Conservation (phyloP, 768 basidiomycete species). For the Butyriboletus loyo region DNA sequence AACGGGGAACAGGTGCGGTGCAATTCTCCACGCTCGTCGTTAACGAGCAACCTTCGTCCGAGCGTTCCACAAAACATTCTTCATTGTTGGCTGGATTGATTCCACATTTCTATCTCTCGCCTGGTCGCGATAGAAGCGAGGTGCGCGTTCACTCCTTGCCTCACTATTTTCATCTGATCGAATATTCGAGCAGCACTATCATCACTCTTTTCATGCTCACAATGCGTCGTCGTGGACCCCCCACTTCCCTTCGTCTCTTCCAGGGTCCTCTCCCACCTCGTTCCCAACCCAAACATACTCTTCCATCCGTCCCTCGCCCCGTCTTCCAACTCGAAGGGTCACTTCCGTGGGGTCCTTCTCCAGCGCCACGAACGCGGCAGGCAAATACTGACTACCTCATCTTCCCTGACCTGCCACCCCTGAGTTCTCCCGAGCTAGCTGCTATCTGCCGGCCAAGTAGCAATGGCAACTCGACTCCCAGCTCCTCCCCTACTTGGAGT, state of each 20-base stretch:
- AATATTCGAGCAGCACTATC: background rate
- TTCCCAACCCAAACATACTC: constrained; percentile 56
- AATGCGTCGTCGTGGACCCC: constrained; percentile 71
- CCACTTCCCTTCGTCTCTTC: constrained; percentile 59
- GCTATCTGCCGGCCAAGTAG: constrained; percentile 15
- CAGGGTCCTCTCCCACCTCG: constrained; percentile 62
- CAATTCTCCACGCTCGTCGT: background rate
- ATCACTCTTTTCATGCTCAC: background rate
- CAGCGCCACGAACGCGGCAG: constrained; percentile 16
- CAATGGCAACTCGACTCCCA: constrained; percentile 6
- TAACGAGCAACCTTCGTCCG: background rate
- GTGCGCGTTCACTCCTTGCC: background rate
- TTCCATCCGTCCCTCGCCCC: constrained; percentile 66
- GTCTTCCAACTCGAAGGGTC: constrained; percentile 38
- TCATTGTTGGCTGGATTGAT: background rate
- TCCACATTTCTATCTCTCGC: background rate
- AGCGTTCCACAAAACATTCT: background rate
- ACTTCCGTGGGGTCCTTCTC: constrained; percentile 20
- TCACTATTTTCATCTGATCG: background rate
- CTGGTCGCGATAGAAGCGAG: background rate
- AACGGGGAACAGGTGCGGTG: background rate
- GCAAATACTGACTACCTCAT: constrained; percentile 1
- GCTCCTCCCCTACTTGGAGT: constrained; percentile 17
- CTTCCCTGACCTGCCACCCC: constrained; percentile 24
- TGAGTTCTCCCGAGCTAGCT: constrained; percentile 21